Evolutionary conservation across 164 flowering plant genomes (phyloP).

Genomic region (Platanus orientalis): DNA sequence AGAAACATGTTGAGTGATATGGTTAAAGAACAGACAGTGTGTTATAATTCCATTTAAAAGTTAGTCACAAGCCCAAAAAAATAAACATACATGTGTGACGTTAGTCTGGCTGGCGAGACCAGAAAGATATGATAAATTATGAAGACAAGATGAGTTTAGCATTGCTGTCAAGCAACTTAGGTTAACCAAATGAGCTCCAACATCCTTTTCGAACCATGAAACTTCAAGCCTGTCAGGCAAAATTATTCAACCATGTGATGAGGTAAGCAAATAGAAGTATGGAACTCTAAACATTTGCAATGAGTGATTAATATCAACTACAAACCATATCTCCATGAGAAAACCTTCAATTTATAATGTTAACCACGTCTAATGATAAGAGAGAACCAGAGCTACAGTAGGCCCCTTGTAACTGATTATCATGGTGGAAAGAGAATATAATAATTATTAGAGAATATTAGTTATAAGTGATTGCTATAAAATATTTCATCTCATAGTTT

Average conservation of each 20-base stretch:
- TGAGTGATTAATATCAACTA: background rate
- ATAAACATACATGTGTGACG: slow-evolving; percentile 52
- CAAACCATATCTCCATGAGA: background rate
- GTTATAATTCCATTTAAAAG: background rate
- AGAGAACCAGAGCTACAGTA: background rate
- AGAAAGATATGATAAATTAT: slow-evolving; percentile 49
- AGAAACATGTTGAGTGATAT: background rate
- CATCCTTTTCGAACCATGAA: slow-evolving; percentile 68
- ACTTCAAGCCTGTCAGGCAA: slow-evolving; percentile 61
- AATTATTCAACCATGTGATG: slow-evolving; percentile 4
- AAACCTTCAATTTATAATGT: background rate
- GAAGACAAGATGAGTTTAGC: slow-evolving; percentile 82
- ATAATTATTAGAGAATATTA: too few relatives aligned
- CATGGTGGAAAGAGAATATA: too few relatives aligned
- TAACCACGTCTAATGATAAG: background rate
- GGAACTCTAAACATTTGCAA: background rate
- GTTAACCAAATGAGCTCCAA: slow-evolving; percentile 63
- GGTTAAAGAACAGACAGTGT: background rate
- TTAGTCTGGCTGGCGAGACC: slow-evolving; percentile 38
- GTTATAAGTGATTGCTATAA: too few relatives aligned
- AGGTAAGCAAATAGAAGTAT: background rate
- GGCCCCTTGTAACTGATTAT: too few relatives aligned
- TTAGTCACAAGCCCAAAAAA: slow-evolving; percentile 5
- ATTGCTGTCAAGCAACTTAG: slow-evolving; percentile 84
- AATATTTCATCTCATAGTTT: too few relatives aligned